Percentiles rank a stretch among this genome's conserved stretches.
phyloP scores from a whole-genome alignment of 176 grass and related monocot genomes.

The Microstegium vimineum region DNA sequence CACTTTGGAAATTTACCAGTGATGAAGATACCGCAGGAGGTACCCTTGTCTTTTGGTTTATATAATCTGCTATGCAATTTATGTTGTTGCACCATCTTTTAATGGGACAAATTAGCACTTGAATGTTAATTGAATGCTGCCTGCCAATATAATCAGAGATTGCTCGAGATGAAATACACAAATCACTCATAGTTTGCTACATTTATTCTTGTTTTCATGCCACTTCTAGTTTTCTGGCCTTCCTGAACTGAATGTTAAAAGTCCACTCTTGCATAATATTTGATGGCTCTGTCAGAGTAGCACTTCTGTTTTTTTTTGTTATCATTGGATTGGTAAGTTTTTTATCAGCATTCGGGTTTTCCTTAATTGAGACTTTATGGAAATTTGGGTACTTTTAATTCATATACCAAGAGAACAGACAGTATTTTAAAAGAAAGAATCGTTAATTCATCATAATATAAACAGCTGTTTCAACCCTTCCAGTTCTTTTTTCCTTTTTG shows the following conservation, averaged over 20 bases:
- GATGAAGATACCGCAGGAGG: constrained; percentile 28
- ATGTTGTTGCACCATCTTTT: neutral
- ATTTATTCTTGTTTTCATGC: neutral
- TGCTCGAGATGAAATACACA: neutral
- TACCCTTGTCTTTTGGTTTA: neutral
- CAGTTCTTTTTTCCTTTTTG: neutral
- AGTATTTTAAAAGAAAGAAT: neutral
- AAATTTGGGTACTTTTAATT: constrained; percentile 5
- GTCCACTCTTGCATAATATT: neutral
- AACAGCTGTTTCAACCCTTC: neutral
- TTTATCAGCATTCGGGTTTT: neutral
- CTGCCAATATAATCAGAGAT: neutral
- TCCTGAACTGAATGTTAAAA: neutral
- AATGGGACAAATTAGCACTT: constrained; percentile 1
- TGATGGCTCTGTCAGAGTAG: neutral
- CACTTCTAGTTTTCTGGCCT: constrained; percentile 11
- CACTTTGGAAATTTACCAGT: constrained; percentile 33
- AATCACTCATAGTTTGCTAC: neutral
- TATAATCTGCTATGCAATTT: constrained; percentile 13
- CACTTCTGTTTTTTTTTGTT: neutral
- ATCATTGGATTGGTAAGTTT: neutral
- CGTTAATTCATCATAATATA: neutral
- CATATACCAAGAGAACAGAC: neutral
- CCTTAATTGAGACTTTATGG: neutral
- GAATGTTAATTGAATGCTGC: neutral